Conservation (phyloP, 2,329 filamentous ascomycete species). For the Dothistroma septosporum region DNA sequence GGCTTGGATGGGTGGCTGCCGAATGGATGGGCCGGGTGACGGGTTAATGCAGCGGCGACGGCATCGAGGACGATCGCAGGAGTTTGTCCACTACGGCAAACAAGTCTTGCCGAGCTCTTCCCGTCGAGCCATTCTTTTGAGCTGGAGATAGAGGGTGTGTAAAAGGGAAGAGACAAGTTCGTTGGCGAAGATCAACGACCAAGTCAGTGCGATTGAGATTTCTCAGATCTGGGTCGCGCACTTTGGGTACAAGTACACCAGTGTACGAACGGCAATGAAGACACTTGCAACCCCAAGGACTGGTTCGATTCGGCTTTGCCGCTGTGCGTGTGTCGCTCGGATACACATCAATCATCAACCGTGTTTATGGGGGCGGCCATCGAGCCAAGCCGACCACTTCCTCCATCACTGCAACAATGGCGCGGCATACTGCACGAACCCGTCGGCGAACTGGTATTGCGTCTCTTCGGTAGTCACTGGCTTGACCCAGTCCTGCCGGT, state of each 20-base stretch:
- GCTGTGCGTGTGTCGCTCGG: background rate
- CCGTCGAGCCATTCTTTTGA: background rate
- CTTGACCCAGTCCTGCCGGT: constrained; percentile 5
- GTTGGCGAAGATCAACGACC: background rate
- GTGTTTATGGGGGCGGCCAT: background rate
- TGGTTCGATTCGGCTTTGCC: background rate
- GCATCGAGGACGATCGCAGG: background rate
- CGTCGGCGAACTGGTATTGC: constrained; percentile 4
- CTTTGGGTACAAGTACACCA: background rate
- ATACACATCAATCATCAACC: background rate
- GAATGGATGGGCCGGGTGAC: background rate
- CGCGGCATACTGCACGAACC: background rate
- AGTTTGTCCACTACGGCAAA: background rate
- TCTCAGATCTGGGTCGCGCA: background rate
- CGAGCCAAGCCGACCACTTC: background rate
- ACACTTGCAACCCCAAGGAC: background rate
- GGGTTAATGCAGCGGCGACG: background rate
- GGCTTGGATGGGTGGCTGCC: background rate
- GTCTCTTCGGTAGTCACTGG: background rate
- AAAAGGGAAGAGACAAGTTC: background rate
- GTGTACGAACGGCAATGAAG: background rate
- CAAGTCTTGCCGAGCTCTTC: background rate
- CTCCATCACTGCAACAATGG: background rate
- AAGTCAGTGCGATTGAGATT: background rate
- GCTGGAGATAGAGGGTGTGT: background rate